Evolutionary conservation across 2,329 filamentous ascomycete genomes (phyloP), one percentile per base, ranked within the genome.

Genomic region (Neofusicoccum umdonicola): DNA sequence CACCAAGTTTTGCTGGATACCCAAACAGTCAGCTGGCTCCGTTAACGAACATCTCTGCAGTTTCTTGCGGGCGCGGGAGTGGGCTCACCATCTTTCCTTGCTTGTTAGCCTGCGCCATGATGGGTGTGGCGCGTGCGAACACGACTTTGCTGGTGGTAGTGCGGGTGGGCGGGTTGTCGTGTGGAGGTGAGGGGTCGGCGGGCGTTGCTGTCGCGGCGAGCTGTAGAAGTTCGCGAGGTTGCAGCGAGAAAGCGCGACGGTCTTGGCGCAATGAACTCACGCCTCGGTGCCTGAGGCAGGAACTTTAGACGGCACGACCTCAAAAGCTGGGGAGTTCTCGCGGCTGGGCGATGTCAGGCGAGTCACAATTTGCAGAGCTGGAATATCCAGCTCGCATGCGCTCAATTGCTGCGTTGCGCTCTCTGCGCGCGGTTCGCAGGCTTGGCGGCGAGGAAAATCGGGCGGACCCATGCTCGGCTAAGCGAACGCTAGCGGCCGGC

Each of bases 1-100:
- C 83, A 88, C 86, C 76, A 88, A 82, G 76, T 88, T 87, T 86
- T 86, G 83, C 87, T 88, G 80, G 64, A 77, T 56, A 61, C 66
- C 65, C 42, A 69, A 74, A 73, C 72, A 77, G 79, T 77, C 71
- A 79, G 75, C 78, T 77, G 74, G 76, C 71, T 73, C 73, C 76
- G 78, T 76, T 73, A 77, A 82, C 77, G 73, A 73, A 80, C 73
- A 76, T 79, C 77, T 77, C 84, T 91, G 88, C 83, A 80, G 82
- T 74, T 73, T 72, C 79, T 80, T 76, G 78, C 77, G 73, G 77
- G 71, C 71, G 72, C 71, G 73, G 69, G 69, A 71, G 68, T 67
- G 67, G 67, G 88, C 92, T 86, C 84, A 98, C 95, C 95, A 99
- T 98, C 87, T 99, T 98, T 82, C 95, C 95, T 82, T 97, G 93